phyloP scores from a whole-genome alignment of 768 basidiomycete genomes.

The Leccinum broughii region DNA sequence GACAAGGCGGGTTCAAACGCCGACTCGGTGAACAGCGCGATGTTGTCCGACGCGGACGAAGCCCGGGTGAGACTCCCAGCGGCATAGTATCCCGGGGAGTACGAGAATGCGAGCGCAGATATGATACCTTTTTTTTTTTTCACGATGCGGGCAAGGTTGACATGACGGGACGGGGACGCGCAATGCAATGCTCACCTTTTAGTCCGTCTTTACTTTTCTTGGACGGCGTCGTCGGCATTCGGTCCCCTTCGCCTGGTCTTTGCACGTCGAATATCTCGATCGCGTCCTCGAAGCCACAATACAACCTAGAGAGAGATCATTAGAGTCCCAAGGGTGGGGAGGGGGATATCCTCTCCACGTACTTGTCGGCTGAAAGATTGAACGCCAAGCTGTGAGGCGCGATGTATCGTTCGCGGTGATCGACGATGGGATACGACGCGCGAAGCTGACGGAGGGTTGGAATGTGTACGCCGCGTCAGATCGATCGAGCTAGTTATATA shows the following conservation, averaged over 20 bases:
- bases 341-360: not conserved
- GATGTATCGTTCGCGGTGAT: slow-evolving; percentile 89
- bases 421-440: slow-evolving; percentile 89
- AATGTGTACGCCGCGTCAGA: not conserved
- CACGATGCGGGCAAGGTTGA: not conserved
- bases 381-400: slow-evolving; percentile 87
- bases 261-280: slow-evolving; percentile 84
- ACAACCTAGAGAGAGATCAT: slow-evolving; percentile 46
- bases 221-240: slow-evolving; percentile 68
- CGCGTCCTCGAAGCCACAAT: slow-evolving; percentile 84
- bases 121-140: slow-evolving; percentile 63
- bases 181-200: slow-evolving; percentile 58
- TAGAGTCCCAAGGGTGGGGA: not conserved
- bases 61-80: slow-evolving; percentile 71
- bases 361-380: slow-evolving; percentile 69
- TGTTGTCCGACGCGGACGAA: slow-evolving; percentile 46
- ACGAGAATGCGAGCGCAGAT: slow-evolving; percentile 78
- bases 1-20: slow-evolving; percentile 59
- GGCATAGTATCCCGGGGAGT: slow-evolving; percentile 67
- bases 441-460: slow-evolving; percentile 58
- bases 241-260: slow-evolving; percentile 69
- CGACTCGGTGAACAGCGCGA: slow-evolving; percentile 66
- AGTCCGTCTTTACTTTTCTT: slow-evolving; percentile 83
- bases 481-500: not conserved
- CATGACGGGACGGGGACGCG: not conserved